A percentile compares a stretch with the other conserved stretches of the same genome.
Conservation (phyloP, 345 rosid genomes). For the Abelmoschus esculentus region DNA sequence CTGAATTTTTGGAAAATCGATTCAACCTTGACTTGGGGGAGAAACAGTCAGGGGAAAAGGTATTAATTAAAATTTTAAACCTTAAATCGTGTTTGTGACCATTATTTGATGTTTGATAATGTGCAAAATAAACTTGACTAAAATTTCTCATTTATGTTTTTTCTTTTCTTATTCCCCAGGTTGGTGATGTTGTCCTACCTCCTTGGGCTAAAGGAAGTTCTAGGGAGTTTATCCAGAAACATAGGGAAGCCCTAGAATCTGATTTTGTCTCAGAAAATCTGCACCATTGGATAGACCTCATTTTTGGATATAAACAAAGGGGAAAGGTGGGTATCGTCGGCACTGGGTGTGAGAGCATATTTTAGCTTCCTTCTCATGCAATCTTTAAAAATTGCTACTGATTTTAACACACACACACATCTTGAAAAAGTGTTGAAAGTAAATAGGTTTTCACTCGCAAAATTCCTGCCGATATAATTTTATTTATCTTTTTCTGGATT, state of each 20-base stretch:
- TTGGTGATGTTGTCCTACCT: conserved; percentile 81
- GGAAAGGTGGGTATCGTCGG: conserved; percentile 63
- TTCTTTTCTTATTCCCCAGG: conserved; percentile 35
- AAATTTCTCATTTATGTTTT: background rate
- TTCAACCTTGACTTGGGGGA: conserved; percentile 88
- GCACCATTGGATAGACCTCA: conserved; percentile 98
- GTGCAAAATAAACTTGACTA: background rate
- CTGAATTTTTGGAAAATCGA: conserved; percentile 80
- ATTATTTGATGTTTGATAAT: conserved; percentile 9
- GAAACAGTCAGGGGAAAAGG: conserved; percentile 99
- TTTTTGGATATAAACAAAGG: conserved; percentile 94
- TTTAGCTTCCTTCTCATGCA: background rate
- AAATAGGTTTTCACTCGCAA: background rate
- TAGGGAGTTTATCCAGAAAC: conserved; percentile 85
- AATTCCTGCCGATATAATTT: conserved; percentile 3
- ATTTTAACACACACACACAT: background rate
- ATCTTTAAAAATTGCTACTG: background rate
- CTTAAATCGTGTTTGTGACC: background rate
- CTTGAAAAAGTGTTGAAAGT: background rate
- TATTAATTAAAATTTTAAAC: conserved; percentile 17
- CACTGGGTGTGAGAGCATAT: background rate
- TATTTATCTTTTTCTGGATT: background rate
- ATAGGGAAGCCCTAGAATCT: conserved; percentile 92
- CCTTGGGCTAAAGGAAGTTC: conserved; percentile 97
- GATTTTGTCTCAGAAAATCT: conserved; percentile 93